Evolutionary conservation across 805 yeast genomes (phyloP), one percentile per base, ranked within the genome.

Genomic region (Naumovozyma dairenensis): DNA sequence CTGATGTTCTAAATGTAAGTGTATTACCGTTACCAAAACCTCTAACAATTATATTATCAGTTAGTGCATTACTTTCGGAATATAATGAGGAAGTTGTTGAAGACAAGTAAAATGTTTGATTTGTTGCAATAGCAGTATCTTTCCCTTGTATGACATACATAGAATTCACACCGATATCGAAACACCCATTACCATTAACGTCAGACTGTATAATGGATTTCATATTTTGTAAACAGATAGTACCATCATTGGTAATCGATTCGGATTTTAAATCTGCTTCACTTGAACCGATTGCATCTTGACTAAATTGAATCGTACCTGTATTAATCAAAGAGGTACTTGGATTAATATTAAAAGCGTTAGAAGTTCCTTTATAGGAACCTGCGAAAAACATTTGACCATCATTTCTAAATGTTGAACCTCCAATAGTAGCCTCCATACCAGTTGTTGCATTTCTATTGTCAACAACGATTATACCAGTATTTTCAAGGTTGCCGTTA

Each of bases 141-240:
- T 27, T 28, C 15, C 36, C 29, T 16, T 31, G 29, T 10, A 34
- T 36, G 19, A 35, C 33, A 16, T 34, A 35, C 3, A 32, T 18
- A 26, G 37, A 22, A 22, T 37, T 34, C 5, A 24, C 39, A 16
- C 46, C 46, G 17, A 42, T 25, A 25, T 24, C 25, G 19, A 42
- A 35, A 39, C 46, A 42, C 29, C 46, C 46, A 13, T 30, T 26
- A 28, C 46, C 46, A 8, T 13, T n/a, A 13, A 42, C 28, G 8
- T 25, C 26, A 17, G 42, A 20, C 14, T 21, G 27, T 17, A 39
- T 36, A 15, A 25, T 18, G 16, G 20, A 36, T 7, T 26, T 30
- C 4, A 28, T 34, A 20, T 35, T 36, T 12, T 28, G 32, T 29
- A 39, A 24, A 30, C 46, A 42, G 13, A 42, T 31, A 10, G 43